These are phyloP conservation scores for Backusella morwellensis DNA, from an alignment of 192 early-diverging fungal genomes.

Conservation along the genomic window DNA sequence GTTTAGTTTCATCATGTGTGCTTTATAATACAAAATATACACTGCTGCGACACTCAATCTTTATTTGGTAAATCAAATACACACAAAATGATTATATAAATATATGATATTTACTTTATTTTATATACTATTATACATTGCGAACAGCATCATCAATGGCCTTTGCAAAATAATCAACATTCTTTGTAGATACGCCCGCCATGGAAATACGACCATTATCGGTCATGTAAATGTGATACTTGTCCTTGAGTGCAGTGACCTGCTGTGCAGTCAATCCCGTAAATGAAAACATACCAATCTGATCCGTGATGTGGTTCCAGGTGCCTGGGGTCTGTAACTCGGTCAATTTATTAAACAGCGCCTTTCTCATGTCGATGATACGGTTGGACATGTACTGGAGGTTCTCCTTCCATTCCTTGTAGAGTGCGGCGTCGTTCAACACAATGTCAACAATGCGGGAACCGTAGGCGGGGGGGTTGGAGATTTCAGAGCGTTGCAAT, in stretches of 20 bases:
- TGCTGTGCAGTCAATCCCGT: slow-evolving; percentile 74
- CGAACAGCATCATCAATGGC: slow-evolving; percentile 91
- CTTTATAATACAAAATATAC: neutral
- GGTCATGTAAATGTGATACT: slow-evolving; percentile 94
- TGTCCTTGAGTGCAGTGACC: slow-evolving; percentile 73
- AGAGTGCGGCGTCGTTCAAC: slow-evolving; percentile 78
- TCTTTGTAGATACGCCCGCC: slow-evolving; percentile 87
- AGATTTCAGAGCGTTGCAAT: slow-evolving; percentile 81
- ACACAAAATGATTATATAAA: neutral
- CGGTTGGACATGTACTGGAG: slow-evolving; percentile 83
- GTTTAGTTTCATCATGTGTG: neutral
- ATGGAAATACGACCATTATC: slow-evolving; percentile 95
- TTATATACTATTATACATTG: slow-evolving; percentile 41
- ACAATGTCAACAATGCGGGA: slow-evolving; percentile 83
- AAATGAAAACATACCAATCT: slow-evolving; percentile 99
- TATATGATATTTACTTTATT: neutral
- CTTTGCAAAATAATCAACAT: slow-evolving; percentile 87
- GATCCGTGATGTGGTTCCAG: slow-evolving; percentile 94
- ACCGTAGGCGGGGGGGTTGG: slow-evolving; percentile 89
- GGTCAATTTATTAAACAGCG: slow-evolving; percentile 61
- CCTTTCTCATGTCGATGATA: slow-evolving; percentile 86
- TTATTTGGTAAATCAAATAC: neutral
- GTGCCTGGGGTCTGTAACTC: slow-evolving; percentile 83
- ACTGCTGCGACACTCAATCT: neutral
- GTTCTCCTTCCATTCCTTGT: slow-evolving; percentile 78